A percentile compares a stretch with the other conserved stretches of the same genome.
Conservation (phyloP, 352 stramenopile genomes). For the Albugo candida region DNA sequence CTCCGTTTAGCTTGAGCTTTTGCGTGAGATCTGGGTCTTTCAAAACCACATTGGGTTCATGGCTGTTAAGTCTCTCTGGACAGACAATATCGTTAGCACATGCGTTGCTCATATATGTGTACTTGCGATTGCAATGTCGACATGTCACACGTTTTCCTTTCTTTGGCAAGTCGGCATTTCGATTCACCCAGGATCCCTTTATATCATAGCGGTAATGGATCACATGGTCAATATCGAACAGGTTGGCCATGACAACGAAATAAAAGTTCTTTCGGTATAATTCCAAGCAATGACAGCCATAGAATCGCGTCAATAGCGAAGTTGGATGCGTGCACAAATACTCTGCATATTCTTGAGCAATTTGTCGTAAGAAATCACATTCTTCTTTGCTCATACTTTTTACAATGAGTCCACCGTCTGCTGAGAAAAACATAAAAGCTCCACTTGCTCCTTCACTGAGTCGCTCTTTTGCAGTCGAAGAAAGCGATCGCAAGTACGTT, state of each 20-base stretch:
- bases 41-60: conserved; percentile 77
- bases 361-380: conserved; percentile 65
- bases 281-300: conserved; percentile 78
- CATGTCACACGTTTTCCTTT: conserved; percentile 76
- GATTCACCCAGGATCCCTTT: conserved; percentile 82
- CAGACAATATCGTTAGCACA: conserved; percentile 50
- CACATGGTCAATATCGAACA: conserved; percentile 76
- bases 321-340: conserved; percentile 74
- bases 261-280: conserved; percentile 83
- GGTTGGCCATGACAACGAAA: conserved; percentile 85
- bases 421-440: conserved; percentile 86
- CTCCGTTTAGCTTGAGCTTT: conserved; percentile 69
- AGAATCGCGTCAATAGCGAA: conserved; percentile 77
- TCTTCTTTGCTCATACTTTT: conserved; percentile 83
- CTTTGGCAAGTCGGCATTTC: conserved; percentile 59
- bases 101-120: conserved; percentile 39
- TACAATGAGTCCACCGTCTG: conserved; percentile 74
- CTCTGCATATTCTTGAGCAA: conserved; percentile 72
- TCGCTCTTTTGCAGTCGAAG: conserved; percentile 71
- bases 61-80: conserved; percentile 42
- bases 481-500: conserved; percentile 62
- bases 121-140: conserved; percentile 79
- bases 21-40: conserved; percentile 79
- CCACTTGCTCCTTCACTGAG: conserved; percentile 75
- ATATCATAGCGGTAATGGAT: conserved; percentile 83